phyloP scores from a whole-genome alignment of 768 basidiomycete genomes.

The Lanmaoa pseudosensibilis region DNA sequence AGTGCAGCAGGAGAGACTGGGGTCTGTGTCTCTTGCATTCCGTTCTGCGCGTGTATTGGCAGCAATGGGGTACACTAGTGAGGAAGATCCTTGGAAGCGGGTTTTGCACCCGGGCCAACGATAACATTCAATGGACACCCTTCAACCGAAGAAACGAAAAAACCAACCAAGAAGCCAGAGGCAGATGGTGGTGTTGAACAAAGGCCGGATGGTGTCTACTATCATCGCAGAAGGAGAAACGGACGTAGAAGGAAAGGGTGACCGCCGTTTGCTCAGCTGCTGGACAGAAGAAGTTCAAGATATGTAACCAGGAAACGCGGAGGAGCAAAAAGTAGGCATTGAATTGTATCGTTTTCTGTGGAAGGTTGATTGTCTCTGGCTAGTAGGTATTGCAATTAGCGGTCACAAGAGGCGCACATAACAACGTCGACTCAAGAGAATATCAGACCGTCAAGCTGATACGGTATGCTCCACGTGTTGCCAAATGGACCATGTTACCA shows the following conservation, averaged over 20 bases:
- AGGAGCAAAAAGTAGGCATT: slow-evolving; percentile 23
- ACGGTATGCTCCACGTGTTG: slow-evolving; percentile 89
- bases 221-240: too few species aligned
- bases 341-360: neutral
- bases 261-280: too few species aligned
- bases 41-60: too few species aligned
- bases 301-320: slow-evolving; percentile 31
- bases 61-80: too few species aligned
- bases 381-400: slow-evolving; percentile 15
- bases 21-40: too few species aligned
- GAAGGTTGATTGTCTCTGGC: slow-evolving; percentile 26
- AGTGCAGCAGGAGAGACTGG: too few species aligned
- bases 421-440: slow-evolving; percentile 62
- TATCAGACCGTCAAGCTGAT: slow-evolving; percentile 50
- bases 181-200: slow-evolving; percentile 4
- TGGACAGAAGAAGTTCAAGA: slow-evolving; percentile 23
- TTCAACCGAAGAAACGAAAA: slow-evolving; percentile 55
- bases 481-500: slow-evolving; percentile 78
- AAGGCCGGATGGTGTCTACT: neutral
- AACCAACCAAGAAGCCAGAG: slow-evolving; percentile 53
- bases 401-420: slow-evolving; percentile 45
- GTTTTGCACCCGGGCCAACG: neutral
- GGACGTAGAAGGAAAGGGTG: too few species aligned
- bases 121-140: slow-evolving; percentile 1
- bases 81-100: too few species aligned